Evolutionary conservation across 768 basidiomycete species (phyloP), one percentile per base, ranked within the genome.

Genomic region (Xerocomellus amylosporus): DNA sequence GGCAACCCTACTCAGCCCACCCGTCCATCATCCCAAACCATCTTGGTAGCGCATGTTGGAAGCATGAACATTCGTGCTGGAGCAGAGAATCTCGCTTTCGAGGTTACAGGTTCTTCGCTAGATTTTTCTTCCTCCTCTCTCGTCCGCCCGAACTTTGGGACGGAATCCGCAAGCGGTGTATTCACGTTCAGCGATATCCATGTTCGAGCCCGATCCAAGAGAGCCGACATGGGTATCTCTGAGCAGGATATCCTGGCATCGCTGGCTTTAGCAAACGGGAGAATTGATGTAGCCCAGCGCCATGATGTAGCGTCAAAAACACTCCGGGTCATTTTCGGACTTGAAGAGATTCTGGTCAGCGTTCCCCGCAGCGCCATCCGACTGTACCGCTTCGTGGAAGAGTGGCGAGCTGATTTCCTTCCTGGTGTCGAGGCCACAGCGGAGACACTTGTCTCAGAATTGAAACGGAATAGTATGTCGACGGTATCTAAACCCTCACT

Each of bases 281-380:
- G 71, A 53, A 39, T 80, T 34, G 85, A 76, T 60, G 68, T 67
- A 24, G 69, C 83, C 8, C 63, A 75, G 37, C 80, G 78, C 15
- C 75, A 75, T 33, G 87, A 87, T 39, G 58, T 64, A 4, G 54
- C 70, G 19, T 65, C 73, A 6, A 75, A 67, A 47, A 64, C 66
- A 5, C 75, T 73, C 17, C 80, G 79, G 13, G 60, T 81, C 14
- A 71, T 78, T 4, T 74, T 81, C 43, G 71, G 73, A 3, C 60
- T 85, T 5, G 73, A 74, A 12, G 73, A 73, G 22, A 61, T 87
- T 24, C 73, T 76, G 28, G 64, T 88, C 41, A 79, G 78, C 51
- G 83, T 93, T 22, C 91, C 91, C 4, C 86, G 90, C 24, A 93
- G 90, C 60, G 90, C 87, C 28, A 76, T 93, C 30, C 83, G 86